phyloP scores from a whole-genome alignment of 257 asterid species.

The Primulina tabacum region DNA sequence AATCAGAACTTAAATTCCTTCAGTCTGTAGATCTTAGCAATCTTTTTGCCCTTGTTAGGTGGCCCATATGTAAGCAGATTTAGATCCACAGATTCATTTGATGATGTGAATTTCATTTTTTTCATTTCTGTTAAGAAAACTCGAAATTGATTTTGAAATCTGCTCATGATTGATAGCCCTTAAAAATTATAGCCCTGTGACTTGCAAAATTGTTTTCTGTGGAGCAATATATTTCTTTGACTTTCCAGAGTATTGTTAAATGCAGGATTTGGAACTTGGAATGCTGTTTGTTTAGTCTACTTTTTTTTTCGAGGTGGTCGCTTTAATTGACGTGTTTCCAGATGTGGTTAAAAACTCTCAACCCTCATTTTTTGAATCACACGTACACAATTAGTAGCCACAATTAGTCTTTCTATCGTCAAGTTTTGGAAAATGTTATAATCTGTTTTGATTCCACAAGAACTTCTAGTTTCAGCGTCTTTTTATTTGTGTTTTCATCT shows the following conservation, averaged over 20 bases:
- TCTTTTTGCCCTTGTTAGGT: neutral
- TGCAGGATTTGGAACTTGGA: neutral
- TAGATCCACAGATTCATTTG: neutral
- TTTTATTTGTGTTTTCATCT: conserved; percentile 10
- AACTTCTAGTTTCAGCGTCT: neutral
- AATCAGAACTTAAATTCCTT: neutral
- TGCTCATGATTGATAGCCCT: neutral
- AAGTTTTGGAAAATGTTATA: neutral
- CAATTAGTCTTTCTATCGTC: conserved; percentile 3
- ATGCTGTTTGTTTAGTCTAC: neutral
- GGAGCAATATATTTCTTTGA: conserved; percentile 3
- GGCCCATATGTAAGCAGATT: neutral
- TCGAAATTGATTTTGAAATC: neutral
- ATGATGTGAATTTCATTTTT: neutral
- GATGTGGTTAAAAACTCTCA: neutral
- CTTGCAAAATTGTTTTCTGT: neutral
- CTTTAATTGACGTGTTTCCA: neutral
- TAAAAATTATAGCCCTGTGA: neutral
- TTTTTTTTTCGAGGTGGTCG: neutral
- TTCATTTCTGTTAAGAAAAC: neutral
- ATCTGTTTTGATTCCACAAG: neutral
- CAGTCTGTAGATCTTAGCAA: neutral
- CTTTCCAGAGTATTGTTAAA: neutral
- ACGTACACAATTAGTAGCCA: conserved; percentile 1
- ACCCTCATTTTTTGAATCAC: neutral